These are phyloP conservation scores for Eucalyptus cloeziana DNA, from an alignment of 345 rosid species.

Conservation along the genomic window DNA sequence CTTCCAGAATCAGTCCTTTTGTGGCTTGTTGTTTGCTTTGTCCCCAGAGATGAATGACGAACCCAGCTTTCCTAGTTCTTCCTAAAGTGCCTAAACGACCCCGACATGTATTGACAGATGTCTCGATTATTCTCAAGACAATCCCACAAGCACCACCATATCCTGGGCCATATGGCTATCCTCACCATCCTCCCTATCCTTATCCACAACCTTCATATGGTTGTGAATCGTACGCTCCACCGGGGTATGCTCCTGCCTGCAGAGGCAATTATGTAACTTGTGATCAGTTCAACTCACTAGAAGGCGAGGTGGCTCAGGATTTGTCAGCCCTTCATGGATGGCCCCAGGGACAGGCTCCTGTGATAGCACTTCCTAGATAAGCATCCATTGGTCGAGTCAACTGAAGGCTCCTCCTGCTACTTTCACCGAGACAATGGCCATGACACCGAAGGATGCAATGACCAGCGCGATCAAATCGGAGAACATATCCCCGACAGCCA, in stretches of 20 bases:
- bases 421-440: neutral
- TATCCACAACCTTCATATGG: neutral
- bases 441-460: neutral
- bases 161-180: neutral
- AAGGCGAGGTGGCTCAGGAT: neutral
- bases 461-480: neutral
- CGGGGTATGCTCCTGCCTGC: neutral
- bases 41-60: neutral
- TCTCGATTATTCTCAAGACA: neutral
- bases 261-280: neutral
- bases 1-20: neutral
- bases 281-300: neutral
- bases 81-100: neutral
- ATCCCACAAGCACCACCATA: neutral
- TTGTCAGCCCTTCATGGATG: neutral
- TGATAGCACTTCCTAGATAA: neutral
- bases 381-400: neutral
- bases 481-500: neutral
- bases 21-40: neutral
- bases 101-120: neutral
- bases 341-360: neutral
- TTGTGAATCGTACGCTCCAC: neutral
- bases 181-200: neutral
- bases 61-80: neutral
- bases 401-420: neutral